phyloP scores from a whole-genome alignment of 1,284 basidiomycete genomes.

The Austroboletus rostrupii region DNA sequence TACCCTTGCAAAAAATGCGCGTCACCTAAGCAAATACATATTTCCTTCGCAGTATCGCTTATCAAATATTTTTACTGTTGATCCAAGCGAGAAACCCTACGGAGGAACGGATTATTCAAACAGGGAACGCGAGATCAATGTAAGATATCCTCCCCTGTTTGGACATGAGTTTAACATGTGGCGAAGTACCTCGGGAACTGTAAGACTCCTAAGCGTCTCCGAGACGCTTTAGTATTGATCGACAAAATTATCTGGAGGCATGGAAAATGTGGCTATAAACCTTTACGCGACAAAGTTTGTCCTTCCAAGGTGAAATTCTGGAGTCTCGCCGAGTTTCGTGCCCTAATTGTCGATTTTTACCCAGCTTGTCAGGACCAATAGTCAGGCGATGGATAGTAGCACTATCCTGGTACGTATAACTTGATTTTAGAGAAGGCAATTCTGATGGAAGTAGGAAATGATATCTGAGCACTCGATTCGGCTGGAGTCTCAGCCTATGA shows the following conservation, averaged over 20 bases:
- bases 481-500: constrained; percentile 47
- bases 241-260: constrained; percentile 68
- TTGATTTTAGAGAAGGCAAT: not conserved
- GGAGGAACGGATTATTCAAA: constrained; percentile 53
- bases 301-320: constrained; percentile 61
- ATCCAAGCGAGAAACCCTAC: constrained; percentile 24
- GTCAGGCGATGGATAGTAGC: constrained; percentile 45
- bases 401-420: constrained; percentile 51
- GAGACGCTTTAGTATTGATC: constrained; percentile 48
- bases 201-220: constrained; percentile 75
- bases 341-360: constrained; percentile 1
- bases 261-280: constrained; percentile 65
- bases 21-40: constrained; percentile 76
- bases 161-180: not conserved
- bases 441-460: constrained; percentile 49
- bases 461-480: constrained; percentile 66
- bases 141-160: constrained; percentile 18
- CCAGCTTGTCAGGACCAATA: constrained; percentile 31
- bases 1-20: constrained; percentile 44
- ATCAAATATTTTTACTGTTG: constrained; percentile 47
- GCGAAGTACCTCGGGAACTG: constrained; percentile 41
- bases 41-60: constrained; percentile 79
- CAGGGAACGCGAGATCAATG: constrained; percentile 72
- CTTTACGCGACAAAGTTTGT: constrained; percentile 62
- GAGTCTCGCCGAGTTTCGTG: not conserved